Percentiles rank a stretch among this genome's conserved stretches.
These are phyloP conservation scores for Aegilops sharonensis DNA, from an alignment of 176 grass and related monocot genomes.

Conservation along the genomic window DNA sequence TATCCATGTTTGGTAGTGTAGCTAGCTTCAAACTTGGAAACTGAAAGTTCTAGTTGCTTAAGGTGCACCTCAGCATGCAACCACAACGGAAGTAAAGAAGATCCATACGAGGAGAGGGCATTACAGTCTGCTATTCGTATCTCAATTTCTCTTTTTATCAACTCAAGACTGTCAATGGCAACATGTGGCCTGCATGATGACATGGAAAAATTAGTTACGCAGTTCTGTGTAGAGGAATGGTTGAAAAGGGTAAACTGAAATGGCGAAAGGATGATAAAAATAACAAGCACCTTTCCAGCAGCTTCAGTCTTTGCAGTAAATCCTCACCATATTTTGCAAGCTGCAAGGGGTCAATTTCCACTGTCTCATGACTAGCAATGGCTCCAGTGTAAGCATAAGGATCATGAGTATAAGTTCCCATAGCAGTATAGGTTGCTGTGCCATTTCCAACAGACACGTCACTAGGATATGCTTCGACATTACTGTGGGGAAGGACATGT, in stretches of 20 bases:
- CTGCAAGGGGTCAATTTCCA: slow-evolving; percentile 67
- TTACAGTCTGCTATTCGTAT: slow-evolving; percentile 85
- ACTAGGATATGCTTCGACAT: slow-evolving; percentile 43
- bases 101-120: slow-evolving; percentile 69
- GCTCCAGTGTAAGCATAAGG: slow-evolving; percentile 44
- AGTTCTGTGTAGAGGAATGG: slow-evolving; percentile 10
- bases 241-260: slow-evolving; percentile 20
- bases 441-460: slow-evolving; percentile 38
- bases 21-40: slow-evolving; percentile 58
- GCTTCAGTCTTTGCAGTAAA: slow-evolving; percentile 75
- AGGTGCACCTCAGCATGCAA: slow-evolving; percentile 77
- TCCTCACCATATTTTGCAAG: slow-evolving; percentile 80
- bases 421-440: slow-evolving; percentile 36
- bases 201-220: slow-evolving; percentile 5
- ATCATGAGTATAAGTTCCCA: slow-evolving; percentile 49
- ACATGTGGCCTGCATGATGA: slow-evolving; percentile 26
- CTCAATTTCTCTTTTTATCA: slow-evolving; percentile 69
- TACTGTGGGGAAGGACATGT: slow-evolving; percentile 37
- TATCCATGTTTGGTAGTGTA: slow-evolving; percentile 35
- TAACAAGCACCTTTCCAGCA: slow-evolving; percentile 54
- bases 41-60: slow-evolving; percentile 68
- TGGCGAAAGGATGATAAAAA: slow-evolving; percentile 19
- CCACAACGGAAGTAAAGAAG: slow-evolving; percentile 93
- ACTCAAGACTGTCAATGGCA: slow-evolving; percentile 46
- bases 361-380: slow-evolving; percentile 27